phyloP scores from a whole-genome alignment of 1,284 basidiomycete species.

The Cutaneotrichosporon mucoides region DNA sequence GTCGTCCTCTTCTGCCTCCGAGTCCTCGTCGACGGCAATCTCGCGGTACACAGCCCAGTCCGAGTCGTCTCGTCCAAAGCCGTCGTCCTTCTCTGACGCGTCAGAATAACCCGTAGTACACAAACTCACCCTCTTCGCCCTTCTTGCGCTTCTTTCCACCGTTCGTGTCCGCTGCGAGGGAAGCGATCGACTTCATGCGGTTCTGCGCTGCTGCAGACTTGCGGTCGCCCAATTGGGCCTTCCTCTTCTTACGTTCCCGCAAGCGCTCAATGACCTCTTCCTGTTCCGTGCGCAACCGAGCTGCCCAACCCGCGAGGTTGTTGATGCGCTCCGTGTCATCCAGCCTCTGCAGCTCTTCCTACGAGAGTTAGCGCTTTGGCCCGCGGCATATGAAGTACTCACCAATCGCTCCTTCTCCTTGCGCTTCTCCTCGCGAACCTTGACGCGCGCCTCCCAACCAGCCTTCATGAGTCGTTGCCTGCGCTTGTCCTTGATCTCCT shows the following conservation, averaged over 20 bases:
- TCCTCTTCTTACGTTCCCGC: slow-evolving; percentile 74
- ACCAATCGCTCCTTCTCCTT: slow-evolving; percentile 64
- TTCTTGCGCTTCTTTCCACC: slow-evolving; percentile 69
- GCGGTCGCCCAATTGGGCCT: slow-evolving; percentile 78
- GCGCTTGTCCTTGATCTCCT: slow-evolving; percentile 89
- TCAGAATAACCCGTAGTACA: slow-evolving; percentile 24
- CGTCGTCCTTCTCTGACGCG: slow-evolving; percentile 66
- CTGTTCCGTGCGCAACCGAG: slow-evolving; percentile 67
- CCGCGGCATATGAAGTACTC: slow-evolving; percentile 13
- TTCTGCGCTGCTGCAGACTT: slow-evolving; percentile 95
- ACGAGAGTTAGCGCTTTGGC: slow-evolving; percentile 17
- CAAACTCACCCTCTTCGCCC: slow-evolving; percentile 62
- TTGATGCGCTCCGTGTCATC: slow-evolving; percentile 75
- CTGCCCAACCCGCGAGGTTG: slow-evolving; percentile 69
- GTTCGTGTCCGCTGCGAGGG: slow-evolving; percentile 73
- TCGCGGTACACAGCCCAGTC: slow-evolving; percentile 99
- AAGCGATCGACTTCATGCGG: slow-evolving; percentile 95
- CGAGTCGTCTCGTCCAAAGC: slow-evolving; percentile 89
- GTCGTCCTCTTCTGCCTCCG: slow-evolving; percentile 95
- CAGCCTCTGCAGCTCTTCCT: slow-evolving; percentile 64
- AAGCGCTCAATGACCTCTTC: slow-evolving; percentile 76
- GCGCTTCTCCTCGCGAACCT: slow-evolving; percentile 83
- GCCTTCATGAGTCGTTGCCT: slow-evolving; percentile 91
- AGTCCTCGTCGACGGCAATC: slow-evolving; percentile 79
- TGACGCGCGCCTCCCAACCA: slow-evolving; percentile 84